These are phyloP conservation scores for Plantago ovata DNA, from an alignment of 257 asterid genomes.

Conservation along the genomic window DNA sequence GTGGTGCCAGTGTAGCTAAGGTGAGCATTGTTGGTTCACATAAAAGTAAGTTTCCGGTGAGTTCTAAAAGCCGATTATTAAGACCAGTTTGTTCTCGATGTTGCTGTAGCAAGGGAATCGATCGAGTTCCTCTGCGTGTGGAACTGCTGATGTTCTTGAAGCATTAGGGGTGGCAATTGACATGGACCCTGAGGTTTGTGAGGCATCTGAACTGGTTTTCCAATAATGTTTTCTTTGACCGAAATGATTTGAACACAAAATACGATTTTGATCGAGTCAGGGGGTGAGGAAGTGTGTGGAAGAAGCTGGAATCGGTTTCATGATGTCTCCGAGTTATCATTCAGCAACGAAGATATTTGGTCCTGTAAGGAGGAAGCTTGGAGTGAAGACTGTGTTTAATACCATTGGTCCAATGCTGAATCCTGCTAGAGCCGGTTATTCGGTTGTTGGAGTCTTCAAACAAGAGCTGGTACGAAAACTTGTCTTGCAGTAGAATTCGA, in stretches of 20 bases:
- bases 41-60: too few species aligned
- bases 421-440: slow-evolving; percentile 73
- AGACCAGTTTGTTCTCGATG: too few species aligned
- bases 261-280: slow-evolving; percentile 38
- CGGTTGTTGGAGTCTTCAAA: slow-evolving; percentile 76
- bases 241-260: background rate
- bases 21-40: slow-evolving; percentile 19
- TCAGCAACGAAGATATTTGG: slow-evolving; percentile 79
- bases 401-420: slow-evolving; percentile 79
- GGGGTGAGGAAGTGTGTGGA: slow-evolving; percentile 53
- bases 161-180: slow-evolving; percentile 67
- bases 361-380: slow-evolving; percentile 74
- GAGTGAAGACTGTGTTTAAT: slow-evolving; percentile 75
- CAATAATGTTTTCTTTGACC: too few species aligned
- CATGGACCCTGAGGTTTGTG: slow-evolving; percentile 63
- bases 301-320: slow-evolving; percentile 78
- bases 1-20: slow-evolving; percentile 88
- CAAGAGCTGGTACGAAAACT: slow-evolving; percentile 51
- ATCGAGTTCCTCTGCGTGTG: slow-evolving; percentile 92
- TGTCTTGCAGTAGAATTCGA: slow-evolving; percentile 57
- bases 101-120: slow-evolving; percentile 77
- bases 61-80: too few species aligned
- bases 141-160: slow-evolving; percentile 87
- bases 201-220: too few species aligned
- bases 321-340: slow-evolving; percentile 87